phyloP scores from a whole-genome alignment of 768 basidiomycete species.

The Tricholoma saponaceum region DNA sequence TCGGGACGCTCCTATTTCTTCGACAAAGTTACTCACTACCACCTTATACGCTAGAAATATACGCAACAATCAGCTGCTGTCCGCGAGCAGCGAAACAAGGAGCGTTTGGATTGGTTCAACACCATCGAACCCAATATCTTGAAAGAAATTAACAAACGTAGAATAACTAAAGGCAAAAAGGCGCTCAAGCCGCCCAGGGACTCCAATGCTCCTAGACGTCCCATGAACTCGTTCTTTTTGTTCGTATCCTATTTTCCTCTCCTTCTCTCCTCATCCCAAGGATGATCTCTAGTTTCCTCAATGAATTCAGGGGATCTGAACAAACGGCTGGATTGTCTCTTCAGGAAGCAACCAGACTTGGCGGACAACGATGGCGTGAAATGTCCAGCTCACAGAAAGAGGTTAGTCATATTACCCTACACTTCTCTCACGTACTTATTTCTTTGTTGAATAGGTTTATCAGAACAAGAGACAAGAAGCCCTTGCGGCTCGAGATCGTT shows the following conservation, averaged over 20 bases:
- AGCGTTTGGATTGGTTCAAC: constrained; percentile 24
- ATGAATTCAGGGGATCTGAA: neutral
- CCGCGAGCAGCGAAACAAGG: constrained; percentile 16
- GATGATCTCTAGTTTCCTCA: neutral
- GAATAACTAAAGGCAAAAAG: constrained; percentile 22
- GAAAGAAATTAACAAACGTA: constrained; percentile 28
- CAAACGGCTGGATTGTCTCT: neutral
- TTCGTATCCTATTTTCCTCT: neutral
- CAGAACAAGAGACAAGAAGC: neutral
- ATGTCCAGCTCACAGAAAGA: neutral
- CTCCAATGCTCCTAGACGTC: neutral
- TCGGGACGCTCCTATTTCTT: neutral
- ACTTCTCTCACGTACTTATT: neutral
- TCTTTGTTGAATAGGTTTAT: neutral
- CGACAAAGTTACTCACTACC: neutral
- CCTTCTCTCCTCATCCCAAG: neutral
- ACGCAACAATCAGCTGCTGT: constrained; percentile 14
- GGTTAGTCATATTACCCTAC: neutral
- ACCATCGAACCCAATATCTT: constrained; percentile 15
- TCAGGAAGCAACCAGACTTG: neutral
- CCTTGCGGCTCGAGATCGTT: neutral
- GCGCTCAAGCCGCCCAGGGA: constrained; percentile 2
- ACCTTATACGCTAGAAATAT: constrained; percentile 12
- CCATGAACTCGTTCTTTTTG: neutral
- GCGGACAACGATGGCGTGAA: neutral